Evolutionary conservation across 257 asterid genomes (phyloP).

Genomic region (Agastache rugosa): DNA sequence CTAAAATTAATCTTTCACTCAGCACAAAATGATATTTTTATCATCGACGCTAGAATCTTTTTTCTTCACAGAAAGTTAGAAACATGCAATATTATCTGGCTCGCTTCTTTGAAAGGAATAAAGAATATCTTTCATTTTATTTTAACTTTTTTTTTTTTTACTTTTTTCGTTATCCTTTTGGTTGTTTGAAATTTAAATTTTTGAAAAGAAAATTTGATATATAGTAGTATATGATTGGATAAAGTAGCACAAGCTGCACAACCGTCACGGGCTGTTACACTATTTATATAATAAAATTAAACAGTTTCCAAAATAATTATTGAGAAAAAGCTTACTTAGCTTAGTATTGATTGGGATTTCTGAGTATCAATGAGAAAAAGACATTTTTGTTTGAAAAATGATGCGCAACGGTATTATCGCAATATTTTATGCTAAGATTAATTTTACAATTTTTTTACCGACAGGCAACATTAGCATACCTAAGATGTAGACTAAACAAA

Average conservation of each 20-base stretch:
- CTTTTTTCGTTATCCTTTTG: not conserved
- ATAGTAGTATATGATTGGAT: not conserved
- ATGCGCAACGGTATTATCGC: not conserved
- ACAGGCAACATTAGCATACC: no score
- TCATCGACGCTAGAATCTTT: not conserved
- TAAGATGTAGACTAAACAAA: not conserved
- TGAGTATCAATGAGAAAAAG: not conserved
- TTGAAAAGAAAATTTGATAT: conserved; percentile 4
- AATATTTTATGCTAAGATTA: not conserved
- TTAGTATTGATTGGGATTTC: no score
- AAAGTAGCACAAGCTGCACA: conserved; percentile 14
- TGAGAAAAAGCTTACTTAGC: no score
- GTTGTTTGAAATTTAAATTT: conserved; percentile 27
- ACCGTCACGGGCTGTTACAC: not conserved
- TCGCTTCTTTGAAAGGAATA: not conserved
- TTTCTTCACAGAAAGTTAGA: not conserved
- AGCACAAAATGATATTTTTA: no score
- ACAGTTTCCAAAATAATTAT: no score
- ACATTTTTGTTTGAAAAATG: not conserved
- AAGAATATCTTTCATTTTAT: not conserved
- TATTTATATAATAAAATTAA: no score
- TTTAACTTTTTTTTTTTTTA: no score
- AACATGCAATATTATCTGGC: conserved; percentile 17
- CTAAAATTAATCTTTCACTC: no score
- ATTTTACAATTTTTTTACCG: no score